Conservation (phyloP, 2,329 filamentous ascomycete species). For the Penicillium sp. region DNA sequence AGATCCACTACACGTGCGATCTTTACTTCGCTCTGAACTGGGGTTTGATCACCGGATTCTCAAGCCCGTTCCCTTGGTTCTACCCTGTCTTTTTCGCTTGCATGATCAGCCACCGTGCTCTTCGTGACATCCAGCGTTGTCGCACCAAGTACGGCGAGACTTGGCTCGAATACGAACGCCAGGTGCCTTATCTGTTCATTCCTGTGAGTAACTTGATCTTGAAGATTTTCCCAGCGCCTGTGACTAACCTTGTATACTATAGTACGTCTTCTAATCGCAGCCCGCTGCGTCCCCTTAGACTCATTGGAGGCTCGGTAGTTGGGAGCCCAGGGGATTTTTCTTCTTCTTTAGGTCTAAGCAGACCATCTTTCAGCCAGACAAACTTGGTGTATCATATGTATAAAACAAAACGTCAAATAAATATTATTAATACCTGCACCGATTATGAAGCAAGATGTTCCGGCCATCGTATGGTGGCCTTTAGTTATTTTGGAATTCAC, state of each 20-base stretch:
- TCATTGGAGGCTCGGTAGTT: background rate
- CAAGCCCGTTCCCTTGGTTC: slow-evolving; percentile 83
- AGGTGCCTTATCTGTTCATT: slow-evolving; percentile 82
- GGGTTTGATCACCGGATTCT: slow-evolving; percentile 79
- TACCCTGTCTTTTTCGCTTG: slow-evolving; percentile 75
- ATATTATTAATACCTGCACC: slow-evolving; percentile 3
- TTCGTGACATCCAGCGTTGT: slow-evolving; percentile 73
- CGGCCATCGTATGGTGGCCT: background rate
- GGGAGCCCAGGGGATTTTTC: background rate
- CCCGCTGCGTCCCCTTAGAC: background rate
- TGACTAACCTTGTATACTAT: slow-evolving; percentile 4
- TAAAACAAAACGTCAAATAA: slow-evolving; percentile 10
- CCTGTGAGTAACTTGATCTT: slow-evolving; percentile 50
- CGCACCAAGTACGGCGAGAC: slow-evolving; percentile 75
- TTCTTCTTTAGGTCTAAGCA: background rate
- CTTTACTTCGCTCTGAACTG: slow-evolving; percentile 73
- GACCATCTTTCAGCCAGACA: background rate
- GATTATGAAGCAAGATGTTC: slow-evolving; percentile 1
- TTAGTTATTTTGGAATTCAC: background rate
- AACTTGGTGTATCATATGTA: slow-evolving; percentile 1
- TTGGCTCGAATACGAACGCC: slow-evolving; percentile 76
- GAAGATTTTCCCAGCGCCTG: too few relatives aligned
- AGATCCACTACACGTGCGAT: slow-evolving; percentile 79
- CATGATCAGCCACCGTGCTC: slow-evolving; percentile 78
- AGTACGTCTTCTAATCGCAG: slow-evolving; percentile 36